phyloP scores from a whole-genome alignment of 768 basidiomycete species.

The Lactarius quietus region DNA sequence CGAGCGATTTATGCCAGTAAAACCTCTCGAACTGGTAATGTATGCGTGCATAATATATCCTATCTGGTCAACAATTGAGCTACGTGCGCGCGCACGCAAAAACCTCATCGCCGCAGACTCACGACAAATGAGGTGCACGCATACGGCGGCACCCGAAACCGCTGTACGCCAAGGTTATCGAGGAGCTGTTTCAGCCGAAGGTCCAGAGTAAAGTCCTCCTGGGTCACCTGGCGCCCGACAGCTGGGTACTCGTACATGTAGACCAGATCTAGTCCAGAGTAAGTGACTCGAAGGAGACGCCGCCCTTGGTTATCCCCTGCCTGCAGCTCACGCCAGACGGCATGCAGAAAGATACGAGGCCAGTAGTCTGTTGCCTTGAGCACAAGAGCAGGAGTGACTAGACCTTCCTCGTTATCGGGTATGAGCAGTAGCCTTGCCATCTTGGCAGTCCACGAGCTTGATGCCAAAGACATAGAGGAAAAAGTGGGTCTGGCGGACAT shows the following conservation, averaged over 20 bases:
- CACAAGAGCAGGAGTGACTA: neutral
- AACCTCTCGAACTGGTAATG: neutral
- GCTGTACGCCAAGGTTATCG: neutral
- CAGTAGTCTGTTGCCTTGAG: conserved; percentile 7
- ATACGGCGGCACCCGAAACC: conserved; percentile 11
- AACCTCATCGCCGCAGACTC: neutral
- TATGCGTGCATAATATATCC: conserved; percentile 15
- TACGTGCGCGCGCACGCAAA: neutral
- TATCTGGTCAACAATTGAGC: neutral
- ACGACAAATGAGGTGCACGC: conserved; percentile 18
- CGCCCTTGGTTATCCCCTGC: conserved; percentile 1
- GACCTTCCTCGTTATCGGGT: neutral
- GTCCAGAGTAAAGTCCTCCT: neutral
- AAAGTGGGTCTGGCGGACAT: neutral
- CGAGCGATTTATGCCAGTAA: neutral
- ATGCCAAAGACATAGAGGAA: neutral
- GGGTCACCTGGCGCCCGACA: neutral
- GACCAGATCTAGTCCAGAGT: conserved; percentile 10
- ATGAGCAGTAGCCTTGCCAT: neutral
- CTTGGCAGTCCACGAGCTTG: neutral
- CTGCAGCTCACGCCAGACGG: conserved; percentile 13
- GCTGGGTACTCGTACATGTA: conserved; percentile 10
- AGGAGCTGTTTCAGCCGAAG: conserved; percentile 9
- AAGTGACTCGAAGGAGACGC: conserved; percentile 9
- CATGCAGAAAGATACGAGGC: conserved; percentile 10